Percentiles rank a stretch among this genome's conserved stretches.
phyloP scores from a whole-genome alignment of 495 filamentous ascomycete species.

The Pyrenula aspistea region DNA sequence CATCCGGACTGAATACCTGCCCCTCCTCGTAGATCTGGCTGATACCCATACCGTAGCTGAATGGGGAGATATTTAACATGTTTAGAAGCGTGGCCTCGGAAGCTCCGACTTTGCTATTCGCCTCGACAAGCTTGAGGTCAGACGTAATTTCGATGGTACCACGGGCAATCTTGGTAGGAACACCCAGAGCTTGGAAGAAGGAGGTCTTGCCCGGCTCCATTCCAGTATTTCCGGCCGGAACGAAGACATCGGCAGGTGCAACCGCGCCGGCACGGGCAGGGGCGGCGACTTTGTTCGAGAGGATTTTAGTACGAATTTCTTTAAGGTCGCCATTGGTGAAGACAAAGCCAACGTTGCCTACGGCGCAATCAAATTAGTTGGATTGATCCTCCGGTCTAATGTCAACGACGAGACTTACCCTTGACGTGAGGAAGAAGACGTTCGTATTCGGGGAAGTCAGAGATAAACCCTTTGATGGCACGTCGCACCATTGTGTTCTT shows the following conservation, averaged over 20 bases:
- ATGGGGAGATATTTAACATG: constrained; percentile 99
- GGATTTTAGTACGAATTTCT: constrained; percentile 80
- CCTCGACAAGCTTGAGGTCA: constrained; percentile 95
- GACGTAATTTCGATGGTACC: constrained; percentile 99
- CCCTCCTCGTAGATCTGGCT: constrained; percentile 91
- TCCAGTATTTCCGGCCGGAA: constrained; percentile 97
- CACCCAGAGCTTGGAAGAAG: constrained; percentile 99
- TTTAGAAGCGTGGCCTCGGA: constrained; percentile 98
- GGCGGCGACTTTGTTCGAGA: constrained; percentile 92
- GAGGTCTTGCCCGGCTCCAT: constrained; percentile 99
- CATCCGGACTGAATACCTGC: constrained; percentile 70
- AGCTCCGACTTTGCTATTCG: constrained; percentile 85
- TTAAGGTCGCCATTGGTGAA: constrained; percentile 98
- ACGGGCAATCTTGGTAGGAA: constrained; percentile 99
- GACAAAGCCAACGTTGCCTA: constrained; percentile 95
- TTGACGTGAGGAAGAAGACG: constrained; percentile 89
- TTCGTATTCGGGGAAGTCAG: constrained; percentile 91
- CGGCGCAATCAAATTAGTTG: constrained; percentile 1
- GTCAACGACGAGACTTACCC: constrained; percentile 32
- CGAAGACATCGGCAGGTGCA: constrained; percentile 78
- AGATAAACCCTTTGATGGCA: constrained; percentile 89
- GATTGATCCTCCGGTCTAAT: background rate
- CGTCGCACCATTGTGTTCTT: constrained; percentile 99
- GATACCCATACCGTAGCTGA: constrained; percentile 99
- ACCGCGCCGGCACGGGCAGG: constrained; percentile 94